Evolutionary conservation across 306 rosid genomes (phyloP), one percentile per base, ranked within the genome.

Genomic region (Prunus davidiana): DNA sequence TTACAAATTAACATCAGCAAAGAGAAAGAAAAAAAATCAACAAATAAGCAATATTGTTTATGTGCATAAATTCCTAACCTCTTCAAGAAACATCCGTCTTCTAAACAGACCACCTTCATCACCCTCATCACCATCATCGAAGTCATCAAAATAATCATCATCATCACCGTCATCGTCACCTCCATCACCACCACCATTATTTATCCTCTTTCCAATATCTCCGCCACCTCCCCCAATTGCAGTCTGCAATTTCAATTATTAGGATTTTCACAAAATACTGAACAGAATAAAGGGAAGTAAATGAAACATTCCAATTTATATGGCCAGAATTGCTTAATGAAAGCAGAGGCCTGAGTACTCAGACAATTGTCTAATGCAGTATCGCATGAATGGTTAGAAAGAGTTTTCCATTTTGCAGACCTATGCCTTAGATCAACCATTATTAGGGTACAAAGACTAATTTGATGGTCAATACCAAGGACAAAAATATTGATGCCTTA

Each of bases 61-160:
- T 30, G n/a, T 58, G 43, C 41, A 82, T 62, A 30, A 64, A 74
- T 81, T 64, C 79, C 80, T 60, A 62, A 96, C 99, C 97, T 96
- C 99, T 84, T 96, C 98, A 76, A 96, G 85, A 76, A 92, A 78
- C 81, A 85, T 86, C 72, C 98, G 83, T 78, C 93, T 88, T 86
- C 98, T 87, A 74, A 96, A 96, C 79, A 96, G 77, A 81, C 99
- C 97, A 79, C 96, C 98, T 65, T 92, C 98, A 70, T 91, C 99
- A 78, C 99, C 99, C 74, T 95, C 99, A 34, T 92, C 99, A 22
- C 96, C 99, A 25, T 95, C 99, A 66, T 95, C 99, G 20, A 92
- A 95, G 67, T 95, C 98, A 83, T 95, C 99, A 78, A 89, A 95
- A 84, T 95, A 95, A 82, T 95, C 99, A 27, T 96, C 98, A 60